Base-by-base conservation (phyloP, 768 basidiomycete species). In the Piloderma croceum region DNA sequence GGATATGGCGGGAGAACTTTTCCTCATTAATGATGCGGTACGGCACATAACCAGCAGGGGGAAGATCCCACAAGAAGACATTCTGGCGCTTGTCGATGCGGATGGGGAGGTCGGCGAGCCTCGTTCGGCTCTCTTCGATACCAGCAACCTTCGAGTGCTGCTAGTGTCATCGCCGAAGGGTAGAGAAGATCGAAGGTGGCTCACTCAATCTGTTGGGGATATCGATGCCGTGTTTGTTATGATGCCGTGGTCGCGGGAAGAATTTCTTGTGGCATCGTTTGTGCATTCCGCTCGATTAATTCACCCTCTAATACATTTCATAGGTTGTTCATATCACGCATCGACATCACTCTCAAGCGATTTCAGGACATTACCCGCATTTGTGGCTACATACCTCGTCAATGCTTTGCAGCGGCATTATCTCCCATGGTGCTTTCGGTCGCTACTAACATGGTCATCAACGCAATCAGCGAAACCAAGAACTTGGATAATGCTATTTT, bases 141-240 rank as follows among this genome's bases (percentile, higher is more conserved):
- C n/a, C n/a, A n/a, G n/a, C n/a, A n/a, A n/a, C n/a, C n/a, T n/a
- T n/a, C n/a, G n/a, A n/a, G n/a, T n/a, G n/a, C n/a, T n/a, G n/a
- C n/a, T n/a, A n/a, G n/a, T n/a, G n/a, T n/a, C n/a, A n/a, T n/a
- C n/a, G n/a, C n/a, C n/a, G n/a, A n/a, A n/a, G n/a, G n/a, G n/a
- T n/a, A n/a, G n/a, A n/a, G 45, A 49, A 20, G 50, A 46, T 19
- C 33, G 34, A 42, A 22, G 29, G 21, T 46, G 44, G 47, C 24
- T 49, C 20, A 41, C 13, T 5, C 44, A 48, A 20, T n/a, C 23
- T 33, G 21, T 21, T 24, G 11, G 3, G 1, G 21, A 44, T 18
- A 2, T 11, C 6, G 1, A 33, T 25, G 41, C 29, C 12, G 20
- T 24, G n/a, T 35, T 34, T 39, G 17, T 44, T 24, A 32, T 44